Evolutionary conservation across 768 basidiomycete species (phyloP), one percentile per base, ranked within the genome.

Genomic region (Auricularia heimuer): DNA sequence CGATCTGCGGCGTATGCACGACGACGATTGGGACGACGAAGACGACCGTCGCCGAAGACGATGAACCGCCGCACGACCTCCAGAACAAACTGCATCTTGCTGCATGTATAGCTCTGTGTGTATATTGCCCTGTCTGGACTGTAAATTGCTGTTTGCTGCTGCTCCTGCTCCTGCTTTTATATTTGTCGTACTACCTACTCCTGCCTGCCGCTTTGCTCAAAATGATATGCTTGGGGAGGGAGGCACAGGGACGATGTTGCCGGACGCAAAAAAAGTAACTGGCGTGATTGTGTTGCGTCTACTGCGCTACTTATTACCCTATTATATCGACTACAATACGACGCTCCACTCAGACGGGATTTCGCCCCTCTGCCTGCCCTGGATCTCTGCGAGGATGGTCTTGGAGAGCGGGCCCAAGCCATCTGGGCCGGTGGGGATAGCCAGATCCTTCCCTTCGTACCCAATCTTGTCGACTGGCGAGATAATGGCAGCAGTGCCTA

Each of bases 311-410:
- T 54, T 54, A 42, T 42, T 42, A 42, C 39, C 39, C 39, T 42
- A 42, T 42, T 42, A 7, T 7, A 14, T 14, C 39, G 12, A 42
- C 39, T 8, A 42, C 39, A 8, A 42, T 3, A 21, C 72, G 33
- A 89, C 85, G 71, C 85, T 89, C 93, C 93, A 96, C 35, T 88
- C 85, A 73, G 89, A 90, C 54, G 82, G 77, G 64, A 93, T 86
- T 67, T 77, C 75, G 3, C 93, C 93, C 67, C 85, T 87, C 75
- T 96, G 92, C 64, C 90, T 85, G 4, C 78, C 82, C 8, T 78
- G 76, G 2, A 86, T 78, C 65, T 81, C 75, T 62, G 77, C 77
- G 73, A 82, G 78, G 35, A 85, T 73, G 4, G 79, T 78, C 62
- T 75, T 74, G 37, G 85, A 81, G 42, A 78, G 81, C 0, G 86